Percentiles rank a stretch among this genome's conserved stretches.
These are phyloP conservation scores for Tricholoma hemisulphureum DNA, from an alignment of 768 basidiomycete genomes.

Conservation along the genomic window DNA sequence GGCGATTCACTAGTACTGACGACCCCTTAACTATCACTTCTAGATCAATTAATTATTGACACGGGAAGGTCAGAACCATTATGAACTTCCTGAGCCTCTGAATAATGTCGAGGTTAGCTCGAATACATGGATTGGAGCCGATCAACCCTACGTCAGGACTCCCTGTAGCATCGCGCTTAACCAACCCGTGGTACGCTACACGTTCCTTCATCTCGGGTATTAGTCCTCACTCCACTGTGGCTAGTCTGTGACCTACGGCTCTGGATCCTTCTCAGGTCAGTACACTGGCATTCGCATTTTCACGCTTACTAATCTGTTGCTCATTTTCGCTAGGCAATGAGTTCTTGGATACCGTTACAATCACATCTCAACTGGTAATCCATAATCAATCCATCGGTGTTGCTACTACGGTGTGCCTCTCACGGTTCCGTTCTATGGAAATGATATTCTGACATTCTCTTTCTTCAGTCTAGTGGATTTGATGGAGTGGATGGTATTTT, in stretches of 20 bases:
- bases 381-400: slow-evolving; percentile 63
- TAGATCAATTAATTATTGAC: slow-evolving; percentile 58
- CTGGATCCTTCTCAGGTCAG: slow-evolving; percentile 58
- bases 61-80: slow-evolving; percentile 47
- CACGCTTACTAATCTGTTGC: neutral
- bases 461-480: slow-evolving; percentile 40
- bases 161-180: slow-evolving; percentile 49
- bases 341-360: slow-evolving; percentile 52
- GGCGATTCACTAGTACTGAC: no score
- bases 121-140: slow-evolving; percentile 70
- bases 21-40: neutral
- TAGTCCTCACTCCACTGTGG: slow-evolving; percentile 19
- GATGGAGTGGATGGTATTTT: slow-evolving; percentile 60
- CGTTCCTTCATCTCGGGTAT: neutral
- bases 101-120: slow-evolving; percentile 44
- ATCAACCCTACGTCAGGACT: slow-evolving; percentile 42
- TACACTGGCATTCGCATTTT: neutral
- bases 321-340: slow-evolving; percentile 34
- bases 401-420: slow-evolving; percentile 33
- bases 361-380: slow-evolving; percentile 51
- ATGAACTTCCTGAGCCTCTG: neutral
- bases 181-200: slow-evolving; percentile 45
- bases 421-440: neutral
- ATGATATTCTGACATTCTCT: neutral
- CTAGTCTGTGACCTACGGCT: slow-evolving; percentile 58